These are phyloP conservation scores for Kitagawia praeruptora DNA, from an alignment of 129 eudicot genomes.

Conservation along the genomic window DNA sequence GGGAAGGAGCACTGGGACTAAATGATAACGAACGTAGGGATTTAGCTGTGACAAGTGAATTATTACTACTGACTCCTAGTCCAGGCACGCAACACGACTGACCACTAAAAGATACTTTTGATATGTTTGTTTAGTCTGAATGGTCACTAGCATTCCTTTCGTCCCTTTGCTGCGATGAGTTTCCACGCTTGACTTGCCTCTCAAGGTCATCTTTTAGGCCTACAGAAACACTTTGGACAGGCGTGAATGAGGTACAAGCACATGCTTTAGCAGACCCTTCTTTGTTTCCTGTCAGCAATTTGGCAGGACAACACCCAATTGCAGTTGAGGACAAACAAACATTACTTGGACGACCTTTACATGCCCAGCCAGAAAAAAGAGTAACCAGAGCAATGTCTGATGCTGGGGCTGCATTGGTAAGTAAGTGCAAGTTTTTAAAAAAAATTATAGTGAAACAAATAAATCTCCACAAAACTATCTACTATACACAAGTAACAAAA, in stretches of 20 bases:
- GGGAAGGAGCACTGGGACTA: constrained; percentile 83
- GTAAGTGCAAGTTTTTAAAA: neutral
- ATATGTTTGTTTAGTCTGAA: constrained; percentile 20
- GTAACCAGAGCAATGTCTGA: constrained; percentile 85
- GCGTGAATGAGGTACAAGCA: constrained; percentile 28
- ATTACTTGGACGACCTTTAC: constrained; percentile 73
- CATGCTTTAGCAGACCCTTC: constrained; percentile 22
- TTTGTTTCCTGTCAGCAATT: constrained; percentile 29
- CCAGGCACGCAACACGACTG: constrained; percentile 96
- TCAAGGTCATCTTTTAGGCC: constrained; percentile 16
- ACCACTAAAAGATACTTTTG: constrained; percentile 35
- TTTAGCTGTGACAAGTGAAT: constrained; percentile 50
- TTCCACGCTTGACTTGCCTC: constrained; percentile 38
- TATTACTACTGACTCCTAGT: constrained; percentile 68
- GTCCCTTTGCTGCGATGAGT: constrained; percentile 19
- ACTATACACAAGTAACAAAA: neutral
- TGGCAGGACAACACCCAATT: constrained; percentile 73
- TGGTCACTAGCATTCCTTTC: constrained; percentile 30
- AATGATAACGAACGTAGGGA: constrained; percentile 82
- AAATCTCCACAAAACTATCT: neutral
- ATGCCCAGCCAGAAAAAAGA: constrained; percentile 98
- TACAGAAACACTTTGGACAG: constrained; percentile 8
- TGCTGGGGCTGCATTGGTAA: constrained; percentile 69
- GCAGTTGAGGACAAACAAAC: constrained; percentile 67
- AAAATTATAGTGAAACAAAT: neutral